Evolutionary conservation across 1,139 yeast species (phyloP).

Genomic region (Taphrina betulina): DNA sequence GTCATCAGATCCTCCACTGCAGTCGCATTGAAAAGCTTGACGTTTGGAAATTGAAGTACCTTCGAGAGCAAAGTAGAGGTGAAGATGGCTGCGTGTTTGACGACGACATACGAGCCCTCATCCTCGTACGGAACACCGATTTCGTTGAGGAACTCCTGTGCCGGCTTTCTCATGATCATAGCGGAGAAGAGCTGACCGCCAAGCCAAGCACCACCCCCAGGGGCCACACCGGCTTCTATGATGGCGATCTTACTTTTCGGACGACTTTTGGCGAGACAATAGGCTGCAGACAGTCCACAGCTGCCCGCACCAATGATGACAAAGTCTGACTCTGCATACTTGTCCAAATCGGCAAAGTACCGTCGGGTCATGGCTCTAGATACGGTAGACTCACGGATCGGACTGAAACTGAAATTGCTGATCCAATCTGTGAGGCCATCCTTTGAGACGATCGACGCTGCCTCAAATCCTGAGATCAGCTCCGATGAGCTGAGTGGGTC

Average conservation of each 20-base stretch:
- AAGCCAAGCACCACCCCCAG: slow-evolving; percentile 80
- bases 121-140: slow-evolving; percentile 68
- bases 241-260: slow-evolving; percentile 76
- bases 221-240: slow-evolving; percentile 70
- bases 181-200: slow-evolving; percentile 81
- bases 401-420: too few relatives aligned
- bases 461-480: too few relatives aligned
- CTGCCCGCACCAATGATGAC: too few relatives aligned
- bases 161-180: slow-evolving; percentile 78
- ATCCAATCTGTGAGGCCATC: too few relatives aligned
- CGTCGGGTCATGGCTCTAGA: too few relatives aligned
- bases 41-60: slow-evolving; percentile 69
- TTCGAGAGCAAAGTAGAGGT: slow-evolving; percentile 70
- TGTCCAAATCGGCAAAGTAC: too few relatives aligned
- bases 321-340: too few relatives aligned
- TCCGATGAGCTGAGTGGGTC: too few relatives aligned
- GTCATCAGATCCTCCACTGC: slow-evolving; percentile 80
- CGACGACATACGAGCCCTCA: slow-evolving; percentile 78
- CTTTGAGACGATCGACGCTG: too few relatives aligned
- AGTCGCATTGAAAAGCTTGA: slow-evolving; percentile 75
- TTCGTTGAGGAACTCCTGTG: slow-evolving; percentile 64
- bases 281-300: slow-evolving; percentile 74
- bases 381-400: too few relatives aligned
- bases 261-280: slow-evolving; percentile 66
- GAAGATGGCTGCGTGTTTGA: slow-evolving; percentile 76